Percentiles rank a stretch among this genome's conserved stretches.
Conservation (phyloP, 1,139 yeast species). For the Kluyveromyces marxianus region DNA sequence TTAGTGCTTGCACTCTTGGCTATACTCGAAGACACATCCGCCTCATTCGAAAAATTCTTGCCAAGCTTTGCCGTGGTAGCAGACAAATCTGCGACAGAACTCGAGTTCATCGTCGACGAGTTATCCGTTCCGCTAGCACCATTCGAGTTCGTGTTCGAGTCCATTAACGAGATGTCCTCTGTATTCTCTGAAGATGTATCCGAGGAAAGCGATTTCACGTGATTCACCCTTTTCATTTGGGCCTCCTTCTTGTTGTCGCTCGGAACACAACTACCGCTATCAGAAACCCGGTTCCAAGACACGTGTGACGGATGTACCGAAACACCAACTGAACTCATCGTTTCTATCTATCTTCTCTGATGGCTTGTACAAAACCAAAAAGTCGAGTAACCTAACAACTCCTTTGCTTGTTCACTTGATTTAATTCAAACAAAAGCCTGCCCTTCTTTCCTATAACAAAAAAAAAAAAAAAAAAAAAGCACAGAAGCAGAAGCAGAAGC, state of each 20-base stretch:
- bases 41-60: not conserved
- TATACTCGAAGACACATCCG: not conserved
- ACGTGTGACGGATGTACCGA: not conserved
- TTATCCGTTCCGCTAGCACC: not conserved
- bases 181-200: slow-evolving; percentile 3
- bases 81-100: not conserved
- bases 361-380: too few relatives aligned
- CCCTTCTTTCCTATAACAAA: too few relatives aligned
- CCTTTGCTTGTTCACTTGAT: too few relatives aligned
- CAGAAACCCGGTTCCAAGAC: not conserved
- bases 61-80: not conserved
- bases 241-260: not conserved
- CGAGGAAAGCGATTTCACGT: slow-evolving; percentile 3
- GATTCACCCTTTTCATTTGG: slow-evolving; percentile 1
- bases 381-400: too few relatives aligned
- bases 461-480: too few relatives aligned
- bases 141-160: not conserved
- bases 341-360: too few relatives aligned
- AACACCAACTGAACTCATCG: not conserved
- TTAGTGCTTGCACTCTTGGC: too few relatives aligned
- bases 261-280: not conserved
- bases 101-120: not conserved
- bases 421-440: too few relatives aligned
- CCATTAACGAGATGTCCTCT: slow-evolving; percentile 2
- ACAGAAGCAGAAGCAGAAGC: too few relatives aligned